Evolutionary conservation across 306 rosid species (phyloP).

Genomic region (Prinsepia uniflora): DNA sequence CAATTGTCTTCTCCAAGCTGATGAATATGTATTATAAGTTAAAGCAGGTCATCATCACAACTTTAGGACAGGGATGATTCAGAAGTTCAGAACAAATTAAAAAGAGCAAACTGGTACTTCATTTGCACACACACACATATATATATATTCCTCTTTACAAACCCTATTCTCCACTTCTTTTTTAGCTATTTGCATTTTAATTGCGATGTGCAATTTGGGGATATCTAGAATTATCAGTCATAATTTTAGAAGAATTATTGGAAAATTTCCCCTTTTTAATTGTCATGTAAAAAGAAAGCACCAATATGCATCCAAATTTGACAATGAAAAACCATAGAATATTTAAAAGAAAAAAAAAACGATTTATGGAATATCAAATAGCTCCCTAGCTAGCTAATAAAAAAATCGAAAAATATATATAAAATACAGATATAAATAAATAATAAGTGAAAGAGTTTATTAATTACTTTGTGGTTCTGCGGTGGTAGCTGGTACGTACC

Average conservation of each 20-base stretch:
- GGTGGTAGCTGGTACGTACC: slow-evolving; percentile 32
- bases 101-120: not conserved
- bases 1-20: slow-evolving; percentile 69
- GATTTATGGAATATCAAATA: too few relatives aligned
- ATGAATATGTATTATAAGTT: slow-evolving; percentile 21
- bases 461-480: too few relatives aligned
- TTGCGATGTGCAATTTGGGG: too few relatives aligned
- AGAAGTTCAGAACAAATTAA: not conserved
- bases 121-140: too few relatives aligned
- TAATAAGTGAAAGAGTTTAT: too few relatives aligned
- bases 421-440: not conserved
- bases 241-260: too few relatives aligned
- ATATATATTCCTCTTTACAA: too few relatives aligned
- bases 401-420: too few relatives aligned
- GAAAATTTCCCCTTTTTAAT: not conserved
- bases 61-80: not conserved
- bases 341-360: not conserved
- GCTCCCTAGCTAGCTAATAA: too few relatives aligned
- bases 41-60: not conserved
- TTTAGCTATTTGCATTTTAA: too few relatives aligned
- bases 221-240: too few relatives aligned
- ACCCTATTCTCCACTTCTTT: too few relatives aligned
- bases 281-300: not conserved
- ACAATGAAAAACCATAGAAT: not conserved
- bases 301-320: not conserved